Evolutionary conservation across 225 moss, liverwort and hornwort species (phyloP).

Genomic region (Takakia lepidozioides): DNA sequence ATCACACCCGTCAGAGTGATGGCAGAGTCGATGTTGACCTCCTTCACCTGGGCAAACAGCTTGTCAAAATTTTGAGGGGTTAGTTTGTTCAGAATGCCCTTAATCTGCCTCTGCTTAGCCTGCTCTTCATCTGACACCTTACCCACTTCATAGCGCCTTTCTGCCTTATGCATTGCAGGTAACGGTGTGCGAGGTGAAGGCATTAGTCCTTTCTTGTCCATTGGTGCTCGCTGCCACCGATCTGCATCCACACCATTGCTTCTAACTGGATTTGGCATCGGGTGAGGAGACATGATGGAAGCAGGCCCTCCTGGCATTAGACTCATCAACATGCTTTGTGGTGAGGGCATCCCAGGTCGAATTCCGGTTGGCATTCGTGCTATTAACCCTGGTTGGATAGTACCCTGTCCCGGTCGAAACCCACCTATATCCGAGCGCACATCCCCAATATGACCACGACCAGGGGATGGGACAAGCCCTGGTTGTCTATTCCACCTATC

Average conservation of each 20-base stretch:
- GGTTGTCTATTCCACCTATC: slow-evolving; percentile 77
- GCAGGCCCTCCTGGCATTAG: slow-evolving; percentile 56
- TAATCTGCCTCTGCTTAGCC: slow-evolving; percentile 79
- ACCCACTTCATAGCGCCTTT: slow-evolving; percentile 85
- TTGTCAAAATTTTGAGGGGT: slow-evolving; percentile 99
- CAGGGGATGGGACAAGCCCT: slow-evolving; percentile 59
- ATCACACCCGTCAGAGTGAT: slow-evolving; percentile 88
- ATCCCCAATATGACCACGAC: slow-evolving; percentile 62
- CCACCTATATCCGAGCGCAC: slow-evolving; percentile 68
- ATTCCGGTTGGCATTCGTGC: slow-evolving; percentile 56
- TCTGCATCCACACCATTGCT: slow-evolving; percentile 88
- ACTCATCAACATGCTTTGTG: slow-evolving; percentile 32
- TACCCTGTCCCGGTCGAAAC: slow-evolving; percentile 67
- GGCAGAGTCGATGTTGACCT: slow-evolving; percentile 85
- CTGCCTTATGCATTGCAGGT: slow-evolving; percentile 94
- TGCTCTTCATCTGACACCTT: slow-evolving; percentile 86
- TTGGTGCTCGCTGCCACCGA: slow-evolving; percentile 83
- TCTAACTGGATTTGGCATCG: slow-evolving; percentile 56
- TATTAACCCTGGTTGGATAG: slow-evolving; percentile 75
- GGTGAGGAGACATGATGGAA: slow-evolving; percentile 38
- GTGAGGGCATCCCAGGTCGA: slow-evolving; percentile 54
- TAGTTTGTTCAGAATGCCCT: slow-evolving; percentile 90
- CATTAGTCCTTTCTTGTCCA: slow-evolving; percentile 54
- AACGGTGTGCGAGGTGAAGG: slow-evolving; percentile 85
- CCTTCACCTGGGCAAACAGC: slow-evolving; percentile 82